Evolutionary conservation across 108 stramenopile genomes (phyloP).

Genomic region (Schizochytrium sp.): DNA sequence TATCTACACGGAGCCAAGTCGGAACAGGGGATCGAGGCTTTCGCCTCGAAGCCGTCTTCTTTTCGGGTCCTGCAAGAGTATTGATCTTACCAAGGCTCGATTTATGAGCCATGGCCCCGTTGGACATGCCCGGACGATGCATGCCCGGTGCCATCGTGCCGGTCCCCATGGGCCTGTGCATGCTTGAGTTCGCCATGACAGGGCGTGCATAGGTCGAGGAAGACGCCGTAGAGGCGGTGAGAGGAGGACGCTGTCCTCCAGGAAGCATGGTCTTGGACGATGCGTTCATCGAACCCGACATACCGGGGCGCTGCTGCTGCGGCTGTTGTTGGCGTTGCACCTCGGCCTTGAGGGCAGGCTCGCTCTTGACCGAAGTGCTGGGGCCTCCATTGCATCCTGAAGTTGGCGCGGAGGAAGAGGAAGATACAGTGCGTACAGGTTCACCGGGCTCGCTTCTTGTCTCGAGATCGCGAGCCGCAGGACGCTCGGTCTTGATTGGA

Average conservation of each 20-base stretch:
- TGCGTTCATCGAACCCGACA: too few relatives aligned
- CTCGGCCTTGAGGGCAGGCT: not conserved
- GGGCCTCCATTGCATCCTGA: too few relatives aligned
- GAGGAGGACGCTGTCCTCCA: too few relatives aligned
- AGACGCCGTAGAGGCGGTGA: too few relatives aligned
- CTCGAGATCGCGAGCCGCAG: not conserved
- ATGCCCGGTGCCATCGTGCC: not conserved
- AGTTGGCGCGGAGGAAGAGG: not conserved
- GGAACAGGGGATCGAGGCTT: not conserved
- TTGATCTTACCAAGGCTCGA: not conserved
- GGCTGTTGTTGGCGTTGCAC: not conserved
- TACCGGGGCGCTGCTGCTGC: too few relatives aligned
- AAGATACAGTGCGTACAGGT: not conserved
- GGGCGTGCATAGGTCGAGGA: too few relatives aligned
- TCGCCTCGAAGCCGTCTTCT: not conserved
- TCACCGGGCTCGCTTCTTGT: not conserved
- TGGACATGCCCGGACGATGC: not conserved
- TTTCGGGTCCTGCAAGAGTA: not conserved
- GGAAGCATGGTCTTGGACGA: too few relatives aligned
- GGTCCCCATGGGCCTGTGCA: too few relatives aligned
- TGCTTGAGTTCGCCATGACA: too few relatives aligned
- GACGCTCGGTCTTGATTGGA: not conserved
- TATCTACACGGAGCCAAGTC: not conserved
- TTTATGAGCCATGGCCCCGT: not conserved
- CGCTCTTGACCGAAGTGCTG: not conserved